phyloP scores from a whole-genome alignment of 108 stramenopile species.

The Conticribra weissflogii region DNA sequence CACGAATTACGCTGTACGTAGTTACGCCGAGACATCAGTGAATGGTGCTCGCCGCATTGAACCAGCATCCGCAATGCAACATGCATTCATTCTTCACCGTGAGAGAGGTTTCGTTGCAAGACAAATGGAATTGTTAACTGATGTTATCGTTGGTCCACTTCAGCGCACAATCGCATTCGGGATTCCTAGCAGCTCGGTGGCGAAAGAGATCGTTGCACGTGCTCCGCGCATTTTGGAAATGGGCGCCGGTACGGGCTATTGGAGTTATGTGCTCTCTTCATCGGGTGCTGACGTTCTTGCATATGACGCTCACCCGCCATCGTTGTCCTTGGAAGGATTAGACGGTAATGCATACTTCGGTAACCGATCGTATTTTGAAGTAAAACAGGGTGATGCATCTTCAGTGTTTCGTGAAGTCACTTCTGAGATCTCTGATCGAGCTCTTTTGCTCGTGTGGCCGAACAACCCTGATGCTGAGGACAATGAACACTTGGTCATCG shows the following conservation, averaged over 20 bases:
- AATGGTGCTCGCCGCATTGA: conserved; percentile 36
- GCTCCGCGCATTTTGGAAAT: conserved; percentile 53
- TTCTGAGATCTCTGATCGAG: conserved; percentile 24
- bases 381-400: conserved; percentile 32
- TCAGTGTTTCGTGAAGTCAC: conserved; percentile 35
- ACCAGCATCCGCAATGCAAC: conserved; percentile 19
- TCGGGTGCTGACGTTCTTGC: conserved; percentile 52
- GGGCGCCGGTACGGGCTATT: conserved; percentile 66
- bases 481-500: conserved; percentile 35
- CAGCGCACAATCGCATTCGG: conserved; percentile 52
- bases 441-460: conserved; percentile 58
- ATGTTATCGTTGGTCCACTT: conserved; percentile 42
- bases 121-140: conserved; percentile 33
- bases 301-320: conserved; percentile 46
- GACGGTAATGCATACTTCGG: conserved; percentile 40
- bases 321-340: background rate
- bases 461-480: conserved; percentile 64
- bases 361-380: conserved; percentile 28
- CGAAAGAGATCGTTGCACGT: conserved; percentile 23
- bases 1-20: conserved; percentile 26
- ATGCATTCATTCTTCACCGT: conserved; percentile 29
- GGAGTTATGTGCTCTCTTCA: conserved; percentile 42
- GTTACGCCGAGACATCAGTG: conserved; percentile 2
- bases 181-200: conserved; percentile 42
- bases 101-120: conserved; percentile 36